Base-by-base conservation (phyloP, 2,329 filamentous ascomycete species). In the Nigrospora sphaerica region DNA sequence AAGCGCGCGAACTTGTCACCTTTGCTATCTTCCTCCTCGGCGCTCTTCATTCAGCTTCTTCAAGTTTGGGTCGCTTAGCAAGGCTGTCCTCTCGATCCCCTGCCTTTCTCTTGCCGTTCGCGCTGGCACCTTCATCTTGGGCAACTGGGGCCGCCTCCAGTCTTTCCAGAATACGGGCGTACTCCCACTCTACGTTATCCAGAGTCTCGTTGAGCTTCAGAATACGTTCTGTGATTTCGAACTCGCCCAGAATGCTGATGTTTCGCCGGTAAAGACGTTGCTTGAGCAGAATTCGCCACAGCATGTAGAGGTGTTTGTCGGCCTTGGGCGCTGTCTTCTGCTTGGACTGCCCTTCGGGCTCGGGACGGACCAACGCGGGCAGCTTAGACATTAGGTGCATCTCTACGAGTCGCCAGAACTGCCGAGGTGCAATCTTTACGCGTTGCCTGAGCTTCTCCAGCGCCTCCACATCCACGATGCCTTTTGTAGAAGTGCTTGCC, bases 241-340 rank as follows among this genome's bases (percentile, higher is more conserved):
- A 67, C 63, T 91, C 83, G 34, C 78, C 76, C 12, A 95, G 72
- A 3, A 78, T 66, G 54, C 91, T 84, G 47, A 75, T 77, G 58
- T 93, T 92, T 56, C 89, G 85, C 39, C 78, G 75, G 61, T 87
- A 90, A 4, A 95, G 70, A 33, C 88, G 73, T 57, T 87, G 78
- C 68, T 93, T 93, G n/a, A 85, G 80, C 37, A 88, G 71, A 19
- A 92, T 64, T 31, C 83, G 73, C 86, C 86, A 95, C 39, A 88
- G 75, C 51, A 74, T 78, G 61, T 86, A 86, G 43, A 77, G 72
- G 23, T 83, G 74, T 53, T 81, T 74, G 53, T 85, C 76, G 39
- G 71, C 71, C 47, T 76, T 74, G 3, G 74, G 52, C 14, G 57
- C 47, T 9, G 39, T 75, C 1, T 75, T 57, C 38, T 55, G 58